phyloP scores from a whole-genome alignment of 768 basidiomycete genomes.

The Russula lepida region DNA sequence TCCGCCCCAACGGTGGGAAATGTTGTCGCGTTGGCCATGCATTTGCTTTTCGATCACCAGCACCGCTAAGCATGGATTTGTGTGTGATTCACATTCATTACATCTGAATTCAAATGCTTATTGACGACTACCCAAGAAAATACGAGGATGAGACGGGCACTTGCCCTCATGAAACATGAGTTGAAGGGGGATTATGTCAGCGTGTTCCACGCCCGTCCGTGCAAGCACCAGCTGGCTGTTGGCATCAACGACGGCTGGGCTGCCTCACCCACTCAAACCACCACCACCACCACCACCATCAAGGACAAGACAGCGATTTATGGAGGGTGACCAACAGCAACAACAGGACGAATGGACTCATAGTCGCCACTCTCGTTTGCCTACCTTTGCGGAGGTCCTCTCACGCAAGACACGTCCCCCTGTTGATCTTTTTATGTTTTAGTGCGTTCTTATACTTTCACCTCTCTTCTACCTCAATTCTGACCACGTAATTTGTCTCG shows the following conservation, averaged over 20 bases:
- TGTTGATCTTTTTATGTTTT: slow-evolving; percentile 98
- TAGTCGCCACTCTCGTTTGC: slow-evolving; percentile 66
- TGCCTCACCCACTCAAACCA: not conserved
- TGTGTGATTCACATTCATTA: not conserved
- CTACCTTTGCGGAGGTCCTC: slow-evolving; percentile 87
- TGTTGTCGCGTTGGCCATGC: not conserved
- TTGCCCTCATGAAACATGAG: not conserved
- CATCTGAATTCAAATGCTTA: not conserved
- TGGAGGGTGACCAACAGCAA: slow-evolving; percentile 29
- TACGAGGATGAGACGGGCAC: not conserved
- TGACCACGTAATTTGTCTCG: not conserved
- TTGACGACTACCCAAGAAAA: not conserved
- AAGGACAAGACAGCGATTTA: slow-evolving; percentile 16
- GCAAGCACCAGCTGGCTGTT: not conserved
- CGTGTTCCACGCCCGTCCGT: slow-evolving; percentile 1
- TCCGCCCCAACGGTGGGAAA: not conserved
- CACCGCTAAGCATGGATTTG: not conserved
- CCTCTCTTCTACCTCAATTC: slow-evolving; percentile 3
- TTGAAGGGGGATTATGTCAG: slow-evolving; percentile 12
- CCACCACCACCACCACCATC: not conserved
- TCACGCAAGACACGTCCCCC: slow-evolving; percentile 87
- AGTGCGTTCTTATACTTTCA: slow-evolving; percentile 48
- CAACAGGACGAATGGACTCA: slow-evolving; percentile 73
- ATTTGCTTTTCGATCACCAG: slow-evolving; percentile 4
- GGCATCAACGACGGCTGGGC: slow-evolving; percentile 2